Evolutionary conservation across 2,329 filamentous ascomycete genomes (phyloP), one percentile per base, ranked within the genome.

Genomic region (Sporothrix phasma): DNA sequence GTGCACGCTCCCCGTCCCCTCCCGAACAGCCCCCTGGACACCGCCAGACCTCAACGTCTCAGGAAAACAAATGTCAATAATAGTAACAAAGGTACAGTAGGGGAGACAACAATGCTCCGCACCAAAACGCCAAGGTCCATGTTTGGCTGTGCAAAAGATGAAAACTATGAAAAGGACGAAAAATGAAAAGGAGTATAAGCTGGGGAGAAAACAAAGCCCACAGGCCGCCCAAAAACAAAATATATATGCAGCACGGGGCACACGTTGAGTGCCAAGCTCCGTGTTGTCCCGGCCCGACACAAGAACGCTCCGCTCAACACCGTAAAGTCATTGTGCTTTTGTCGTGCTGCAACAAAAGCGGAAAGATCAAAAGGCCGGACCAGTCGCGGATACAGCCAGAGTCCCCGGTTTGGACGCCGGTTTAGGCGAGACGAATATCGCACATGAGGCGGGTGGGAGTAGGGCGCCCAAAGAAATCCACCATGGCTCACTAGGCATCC

Each of bases 401-500:
- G 13, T 8, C n/a, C 29, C 31, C 51, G 29, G 22, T 15, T 37
- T 10, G 31, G n/a, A 29, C 51, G 31, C 31, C 51, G 29, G 22
- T 15, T 37, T 10, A n/a, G n/a, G 31, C 51, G 31, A 29, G 31
- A 22, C 22, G 51, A 22, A 54, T 19, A 54, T 22, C 17, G n/a
- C 31, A 19, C 2, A 19, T 19, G n/a, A n/a, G n/a, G 41, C 26
- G 29, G 6, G n/a, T 47, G 53, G 41, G 62, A 62, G 45, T 43
- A 65, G 11, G 60, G 64, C 24, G 47, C 51, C 43, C 60, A 60
- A 54, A 60, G 24, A 22, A 34, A 45, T 46, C 62, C 47, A 46
- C 37, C 51, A n/a, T 64, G 26, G 60, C 3, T 47, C 51, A 34
- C 61, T 67, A 68, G 29, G 68, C 66, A 65, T 82, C 79, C 64